Evolutionary conservation across 352 stramenopile species (phyloP), one percentile per base, ranked within the genome.

Genomic region (Pythium diclinum): DNA sequence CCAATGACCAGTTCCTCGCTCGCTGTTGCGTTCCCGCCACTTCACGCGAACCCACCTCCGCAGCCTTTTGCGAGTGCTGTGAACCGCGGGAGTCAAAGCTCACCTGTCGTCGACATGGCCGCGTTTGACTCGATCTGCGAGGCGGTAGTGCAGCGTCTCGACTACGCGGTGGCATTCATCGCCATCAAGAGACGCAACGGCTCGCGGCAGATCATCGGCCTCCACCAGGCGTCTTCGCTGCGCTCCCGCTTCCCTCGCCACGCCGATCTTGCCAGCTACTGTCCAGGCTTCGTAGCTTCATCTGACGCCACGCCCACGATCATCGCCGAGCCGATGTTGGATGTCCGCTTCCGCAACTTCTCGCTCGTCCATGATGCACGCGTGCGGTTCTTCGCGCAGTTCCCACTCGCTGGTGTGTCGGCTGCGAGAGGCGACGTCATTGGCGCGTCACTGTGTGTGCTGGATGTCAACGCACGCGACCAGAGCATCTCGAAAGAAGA

Each of bases 61-160:
- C 36, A 5, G 21, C 46, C n/a, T 7, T 32, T 28, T 19, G 32
- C 19, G 14, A 28, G 21, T 14, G 9, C 19, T 32, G 7, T 52
- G 19, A 52, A 11, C 46, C 46, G 46, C 7, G n/a, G 19, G 3
- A 23, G 61, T 51, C 36, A 30, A 6, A 17, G 3, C 6, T 9
- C 46, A 17, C 2, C 21, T 14, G 52, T 38, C 32, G 21, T 65
- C 19, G 64, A 76, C 25, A 51, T 49, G 1, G 33, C 49, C 2
- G 78, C 80, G 23, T 60, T 91, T 9, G 73, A 86, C 47, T 73
- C 77, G 23, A 85, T 91, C 56, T 88, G 78, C 17, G 76, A 88
- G 51, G 69, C 87, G 7, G 77, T 75, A 0, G 75, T 79, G 0
- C 54, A 74, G 28, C 76, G 80, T 6, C 76, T 88, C 56, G 49